A percentile compares a stretch with the other conserved stretches of the same genome.
Evolutionary conservation across 2,329 filamentous ascomycete genomes (phyloP).

Genomic region (Colletotrichum sp.): DNA sequence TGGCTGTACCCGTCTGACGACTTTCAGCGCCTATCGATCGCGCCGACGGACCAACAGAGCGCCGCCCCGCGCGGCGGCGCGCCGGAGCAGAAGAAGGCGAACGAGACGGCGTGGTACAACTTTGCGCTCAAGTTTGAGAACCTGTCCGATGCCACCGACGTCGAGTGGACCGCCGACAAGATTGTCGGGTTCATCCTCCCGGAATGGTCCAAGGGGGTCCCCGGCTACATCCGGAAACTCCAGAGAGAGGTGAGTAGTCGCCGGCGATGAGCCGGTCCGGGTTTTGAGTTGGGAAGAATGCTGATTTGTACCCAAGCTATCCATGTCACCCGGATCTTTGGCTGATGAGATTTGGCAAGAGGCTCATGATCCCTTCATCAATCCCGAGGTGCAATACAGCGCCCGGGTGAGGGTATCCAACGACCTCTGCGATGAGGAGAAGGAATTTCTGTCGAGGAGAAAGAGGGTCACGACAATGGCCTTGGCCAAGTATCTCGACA

Average conservation of each 20-base stretch:
- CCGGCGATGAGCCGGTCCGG: rapidly evolving
- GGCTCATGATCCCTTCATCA: constrained; percentile 80
- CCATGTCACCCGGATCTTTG: constrained; percentile 84
- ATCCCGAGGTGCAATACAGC: constrained; percentile 86
- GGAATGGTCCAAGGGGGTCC: constrained; percentile 80
- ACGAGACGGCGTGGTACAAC: constrained; percentile 49
- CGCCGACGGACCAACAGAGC: constrained; percentile 11
- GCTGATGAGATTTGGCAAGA: constrained; percentile 95
- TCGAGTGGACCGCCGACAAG: constrained; percentile 63
- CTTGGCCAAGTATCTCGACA: constrained; percentile 80
- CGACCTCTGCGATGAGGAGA: constrained; percentile 84
- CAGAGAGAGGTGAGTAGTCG: constrained; percentile 67
- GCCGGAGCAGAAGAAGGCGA: constrained; percentile 24
- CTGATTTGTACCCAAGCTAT: constrained; percentile 50
- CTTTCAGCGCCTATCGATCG: constrained; percentile 39
- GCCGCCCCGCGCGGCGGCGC: background rate
- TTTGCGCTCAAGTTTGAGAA: constrained; percentile 54
- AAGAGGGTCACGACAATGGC: constrained; percentile 73
- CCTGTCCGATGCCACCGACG: constrained; percentile 59
- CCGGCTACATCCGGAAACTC: constrained; percentile 79
- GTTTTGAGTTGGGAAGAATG: background rate
- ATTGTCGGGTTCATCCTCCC: constrained; percentile 78
- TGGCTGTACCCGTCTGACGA: constrained; percentile 49
- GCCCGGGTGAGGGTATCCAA: constrained; percentile 83
- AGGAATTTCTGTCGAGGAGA: constrained; percentile 73